Percentiles rank a stretch among this genome's conserved stretches.
Conservation (phyloP, 345 rosid species). For the Syzygium jambos region DNA sequence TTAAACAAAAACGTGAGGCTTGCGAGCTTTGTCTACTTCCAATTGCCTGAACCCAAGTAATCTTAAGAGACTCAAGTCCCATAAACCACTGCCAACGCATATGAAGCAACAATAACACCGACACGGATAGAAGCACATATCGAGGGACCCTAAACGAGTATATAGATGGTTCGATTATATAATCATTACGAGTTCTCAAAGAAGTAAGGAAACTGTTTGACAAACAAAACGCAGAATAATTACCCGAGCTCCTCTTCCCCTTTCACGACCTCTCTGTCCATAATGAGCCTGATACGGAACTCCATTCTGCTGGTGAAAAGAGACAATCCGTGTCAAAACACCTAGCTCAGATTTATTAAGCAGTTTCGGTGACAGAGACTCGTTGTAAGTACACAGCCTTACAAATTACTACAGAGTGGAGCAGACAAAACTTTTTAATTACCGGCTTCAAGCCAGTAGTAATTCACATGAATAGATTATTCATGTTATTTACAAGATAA, state of each 20-base stretch:
- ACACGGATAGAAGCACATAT: background rate
- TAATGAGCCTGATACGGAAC: constrained; percentile 40
- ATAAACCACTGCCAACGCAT: background rate
- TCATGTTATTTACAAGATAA: background rate
- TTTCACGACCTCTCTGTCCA: constrained; percentile 62
- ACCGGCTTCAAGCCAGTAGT: background rate
- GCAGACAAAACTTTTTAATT: background rate
- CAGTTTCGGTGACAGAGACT: background rate
- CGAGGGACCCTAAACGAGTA: background rate
- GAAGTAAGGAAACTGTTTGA: background rate
- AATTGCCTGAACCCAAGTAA: background rate
- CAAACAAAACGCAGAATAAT: background rate
- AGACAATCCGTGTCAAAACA: background rate
- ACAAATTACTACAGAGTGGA: background rate
- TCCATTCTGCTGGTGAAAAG: constrained; percentile 44
- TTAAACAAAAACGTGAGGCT: background rate
- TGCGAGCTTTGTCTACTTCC: background rate
- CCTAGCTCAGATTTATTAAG: background rate
- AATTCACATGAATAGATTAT: background rate
- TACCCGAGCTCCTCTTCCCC: constrained; percentile 96
- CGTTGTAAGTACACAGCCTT: background rate
- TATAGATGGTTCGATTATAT: background rate
- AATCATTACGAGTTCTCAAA: background rate
- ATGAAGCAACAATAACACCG: background rate
- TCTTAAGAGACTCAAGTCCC: background rate